These are phyloP conservation scores for Mortierella sp. DNA, from an alignment of 371 early-diverging fungal species.

Conservation along the genomic window DNA sequence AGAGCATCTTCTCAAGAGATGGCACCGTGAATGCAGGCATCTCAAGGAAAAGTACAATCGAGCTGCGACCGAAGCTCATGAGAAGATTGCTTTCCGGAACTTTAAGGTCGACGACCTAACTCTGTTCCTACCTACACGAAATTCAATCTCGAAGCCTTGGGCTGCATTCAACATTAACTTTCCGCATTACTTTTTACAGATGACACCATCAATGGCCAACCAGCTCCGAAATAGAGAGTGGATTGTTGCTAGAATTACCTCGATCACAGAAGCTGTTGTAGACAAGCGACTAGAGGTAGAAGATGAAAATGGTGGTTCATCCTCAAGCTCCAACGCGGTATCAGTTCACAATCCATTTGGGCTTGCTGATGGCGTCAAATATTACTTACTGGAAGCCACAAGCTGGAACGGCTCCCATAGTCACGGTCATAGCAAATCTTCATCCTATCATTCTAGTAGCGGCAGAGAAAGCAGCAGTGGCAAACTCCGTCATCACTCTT, in stretches of 20 bases:
- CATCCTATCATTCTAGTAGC: conserved; percentile 38
- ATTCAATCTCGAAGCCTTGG: conserved; percentile 81
- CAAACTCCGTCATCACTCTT: conserved; percentile 50
- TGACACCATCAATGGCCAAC: conserved; percentile 58
- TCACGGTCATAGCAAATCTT: conserved; percentile 40
- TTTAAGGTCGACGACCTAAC: conserved; percentile 81
- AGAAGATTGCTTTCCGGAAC: conserved; percentile 75
- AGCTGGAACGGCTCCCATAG: conserved; percentile 58
- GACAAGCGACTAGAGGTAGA: conserved; percentile 40
- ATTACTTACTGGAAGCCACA: conserved; percentile 70
- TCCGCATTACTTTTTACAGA: conserved; percentile 80
- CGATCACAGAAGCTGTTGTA: conserved; percentile 67
- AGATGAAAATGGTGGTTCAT: conserved; percentile 7
- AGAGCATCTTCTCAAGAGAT: conserved; percentile 59
- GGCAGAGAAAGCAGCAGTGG: conserved; percentile 27
- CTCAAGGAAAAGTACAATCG: conserved; percentile 67
- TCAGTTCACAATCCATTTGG: conserved; percentile 74
- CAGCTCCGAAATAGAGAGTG: conserved; percentile 72
- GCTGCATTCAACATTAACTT: conserved; percentile 85
- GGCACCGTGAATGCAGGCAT: conserved; percentile 52
- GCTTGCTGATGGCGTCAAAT: conserved; percentile 70
- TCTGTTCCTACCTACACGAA: conserved; percentile 81
- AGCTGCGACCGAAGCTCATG: conserved; percentile 54
- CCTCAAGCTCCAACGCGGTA: conserved; percentile 31
- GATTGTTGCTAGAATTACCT: conserved; percentile 76